phyloP scores from a whole-genome alignment of 441 rosid species.

The Croton setiger region DNA sequence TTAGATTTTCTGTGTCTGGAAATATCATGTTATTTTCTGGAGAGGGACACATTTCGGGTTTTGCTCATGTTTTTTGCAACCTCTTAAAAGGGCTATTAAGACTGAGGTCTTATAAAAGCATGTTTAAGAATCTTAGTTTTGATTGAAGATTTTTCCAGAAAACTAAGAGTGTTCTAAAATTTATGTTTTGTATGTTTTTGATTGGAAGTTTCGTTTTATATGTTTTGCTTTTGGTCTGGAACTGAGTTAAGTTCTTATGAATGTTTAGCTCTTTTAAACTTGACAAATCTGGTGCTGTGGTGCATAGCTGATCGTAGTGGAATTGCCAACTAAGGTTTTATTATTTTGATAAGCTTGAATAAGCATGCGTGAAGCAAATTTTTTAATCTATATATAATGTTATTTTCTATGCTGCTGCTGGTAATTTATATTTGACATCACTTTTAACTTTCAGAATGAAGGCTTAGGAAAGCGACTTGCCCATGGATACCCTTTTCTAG shows the following conservation, averaged over 20 bases:
- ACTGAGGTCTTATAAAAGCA: background rate
- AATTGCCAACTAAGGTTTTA: background rate
- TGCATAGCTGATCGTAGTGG: background rate
- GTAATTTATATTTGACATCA: slow-evolving; percentile 4
- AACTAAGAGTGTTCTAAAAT: background rate
- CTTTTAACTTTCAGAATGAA: slow-evolving; percentile 51
- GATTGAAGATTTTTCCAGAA: background rate
- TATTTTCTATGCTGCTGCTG: background rate
- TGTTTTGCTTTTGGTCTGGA: background rate
- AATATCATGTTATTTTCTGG: background rate
- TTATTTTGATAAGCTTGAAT: background rate
- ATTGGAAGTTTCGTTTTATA: background rate
- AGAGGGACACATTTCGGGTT: background rate
- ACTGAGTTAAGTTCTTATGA: background rate
- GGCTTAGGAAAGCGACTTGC: slow-evolving; percentile 76
- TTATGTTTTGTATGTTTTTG: background rate
- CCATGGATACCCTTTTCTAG: slow-evolving; percentile 82
- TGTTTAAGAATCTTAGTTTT: too few species aligned
- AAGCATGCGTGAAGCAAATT: background rate
- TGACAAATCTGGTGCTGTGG: slow-evolving; percentile 4
- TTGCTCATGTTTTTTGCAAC: background rate
- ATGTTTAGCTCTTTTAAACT: background rate
- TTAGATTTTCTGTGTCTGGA: background rate
- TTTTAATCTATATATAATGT: background rate
- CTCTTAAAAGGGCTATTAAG: background rate